Conservation (phyloP, 140 eudicot genomes). For the Stevia rebaudiana region DNA sequence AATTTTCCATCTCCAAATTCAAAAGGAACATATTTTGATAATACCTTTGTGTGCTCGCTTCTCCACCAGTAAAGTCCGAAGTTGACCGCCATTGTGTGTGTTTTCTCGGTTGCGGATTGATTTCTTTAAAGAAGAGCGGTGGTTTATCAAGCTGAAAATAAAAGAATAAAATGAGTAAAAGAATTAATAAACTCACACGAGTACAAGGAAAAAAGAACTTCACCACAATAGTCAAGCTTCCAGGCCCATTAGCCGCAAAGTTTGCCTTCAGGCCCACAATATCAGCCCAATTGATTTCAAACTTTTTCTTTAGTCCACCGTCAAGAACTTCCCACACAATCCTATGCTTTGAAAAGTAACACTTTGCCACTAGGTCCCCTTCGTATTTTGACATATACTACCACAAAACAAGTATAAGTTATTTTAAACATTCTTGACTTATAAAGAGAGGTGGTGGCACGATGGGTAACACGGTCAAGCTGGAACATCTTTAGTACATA, state of each 20-base stretch:
- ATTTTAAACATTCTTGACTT: not conserved
- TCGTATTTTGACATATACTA: constrained; percentile 73
- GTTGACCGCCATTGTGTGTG: constrained; percentile 80
- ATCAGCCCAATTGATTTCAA: constrained; percentile 93
- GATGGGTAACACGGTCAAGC: not conserved
- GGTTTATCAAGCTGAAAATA: constrained; percentile 52
- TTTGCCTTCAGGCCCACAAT: constrained; percentile 62
- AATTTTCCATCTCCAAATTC: not conserved
- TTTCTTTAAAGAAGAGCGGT: constrained; percentile 74
- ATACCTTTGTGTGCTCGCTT: constrained; percentile 68
- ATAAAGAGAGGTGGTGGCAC: constrained; percentile 4
- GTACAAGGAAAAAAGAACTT: not conserved
- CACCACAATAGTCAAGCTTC: constrained; percentile 68
- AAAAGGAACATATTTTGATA: not conserved
- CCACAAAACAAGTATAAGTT: constrained; percentile 13
- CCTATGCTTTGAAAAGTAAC: constrained; percentile 88
- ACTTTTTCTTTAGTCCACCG: constrained; percentile 75
- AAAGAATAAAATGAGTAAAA: not conserved
- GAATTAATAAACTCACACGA: not conserved
- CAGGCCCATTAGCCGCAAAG: constrained; percentile 54
- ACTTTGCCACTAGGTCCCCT: constrained; percentile 88
- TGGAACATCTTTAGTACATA: not conserved
- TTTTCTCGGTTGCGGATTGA: constrained; percentile 89
- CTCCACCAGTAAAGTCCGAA: constrained; percentile 78
- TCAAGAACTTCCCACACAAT: constrained; percentile 97